Percentiles rank a stretch among this genome's conserved stretches.
Evolutionary conservation across 176 grass and related monocot species (phyloP).

Genomic region (Pharus latifolius): DNA sequence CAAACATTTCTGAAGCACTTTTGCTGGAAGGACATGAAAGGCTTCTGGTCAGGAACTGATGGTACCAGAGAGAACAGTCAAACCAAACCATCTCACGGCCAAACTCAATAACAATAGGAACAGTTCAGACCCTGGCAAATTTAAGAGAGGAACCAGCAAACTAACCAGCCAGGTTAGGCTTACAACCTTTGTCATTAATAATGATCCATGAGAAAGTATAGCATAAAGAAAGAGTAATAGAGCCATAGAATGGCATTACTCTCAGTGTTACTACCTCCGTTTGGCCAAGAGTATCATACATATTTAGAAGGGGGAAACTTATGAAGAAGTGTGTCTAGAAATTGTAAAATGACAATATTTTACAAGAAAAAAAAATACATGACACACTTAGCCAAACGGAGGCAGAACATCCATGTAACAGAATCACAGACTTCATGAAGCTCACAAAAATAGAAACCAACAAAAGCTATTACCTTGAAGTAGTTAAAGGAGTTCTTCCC

Average conservation of each 20-base stretch:
- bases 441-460: background rate
- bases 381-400: too few species aligned
- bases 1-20: background rate
- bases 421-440: background rate
- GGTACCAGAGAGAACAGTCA: background rate
- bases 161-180: background rate
- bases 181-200: background rate
- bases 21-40: background rate
- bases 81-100: background rate
- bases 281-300: too few species aligned
- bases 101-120: constrained; percentile 8
- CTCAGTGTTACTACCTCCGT: background rate
- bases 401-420: background rate
- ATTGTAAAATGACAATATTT: too few species aligned
- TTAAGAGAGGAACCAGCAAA: background rate
- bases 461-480: constrained; percentile 56
- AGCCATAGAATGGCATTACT: background rate
- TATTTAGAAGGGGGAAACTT: too few species aligned
- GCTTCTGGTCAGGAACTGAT: background rate
- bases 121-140: background rate
- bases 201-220: background rate
- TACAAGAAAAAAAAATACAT: too few species aligned
- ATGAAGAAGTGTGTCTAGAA: too few species aligned
- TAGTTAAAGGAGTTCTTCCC: constrained; percentile 95
- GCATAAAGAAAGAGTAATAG: background rate